Evolutionary conservation across 805 yeast species (phyloP), one percentile per base, ranked within the genome.

Genomic region (Candida berthetii): DNA sequence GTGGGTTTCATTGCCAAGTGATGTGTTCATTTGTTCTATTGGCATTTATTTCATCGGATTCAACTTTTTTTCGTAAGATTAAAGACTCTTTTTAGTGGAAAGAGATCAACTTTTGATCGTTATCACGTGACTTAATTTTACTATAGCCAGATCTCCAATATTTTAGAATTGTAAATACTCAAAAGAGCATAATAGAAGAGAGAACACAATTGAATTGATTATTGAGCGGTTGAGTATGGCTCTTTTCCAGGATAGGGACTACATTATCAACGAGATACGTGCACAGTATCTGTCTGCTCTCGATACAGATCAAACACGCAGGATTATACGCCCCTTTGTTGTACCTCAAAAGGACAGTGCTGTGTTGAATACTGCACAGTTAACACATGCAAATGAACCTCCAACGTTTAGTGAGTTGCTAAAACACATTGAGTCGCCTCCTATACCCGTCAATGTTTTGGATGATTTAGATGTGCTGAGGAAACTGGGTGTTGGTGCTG

Each of bases 361-460:
- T 15, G 19, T 13, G 7, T n/a, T 31, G 7, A 17, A 10, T 13
- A 31, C 19, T 31, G 19, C 17, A 9, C 17, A 31, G 17, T 4
- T 31, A 17, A 16, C 34, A 15, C 17, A 31, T 16, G 15, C 13
- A 8, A 16, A 31, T 17, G 19, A 31, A 15, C 19, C 34, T 16
- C 17, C 17, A 17, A 31, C 17, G 4, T 31, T 31, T 10, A 16
- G 17, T 11, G 19, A 16, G 10, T 31, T 49, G 24, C 35, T 56
- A 5, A 19, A 44, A 1, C 36, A 48, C n/a, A 29, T 49, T 3
- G 61, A 57, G 28, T 46, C 52, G 9, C 62, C 62, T 0, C 62
- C 62, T 3, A 56, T 59, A n/a, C 61, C 61, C 1, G 40, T 55
- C 8, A 58, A 58, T 19, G 54, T 52, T 1, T 37, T 49, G 18